Evolutionary conservation across 2,329 filamentous ascomycete species (phyloP), one percentile per base, ranked within the genome.

Genomic region (Volutella citrinella): DNA sequence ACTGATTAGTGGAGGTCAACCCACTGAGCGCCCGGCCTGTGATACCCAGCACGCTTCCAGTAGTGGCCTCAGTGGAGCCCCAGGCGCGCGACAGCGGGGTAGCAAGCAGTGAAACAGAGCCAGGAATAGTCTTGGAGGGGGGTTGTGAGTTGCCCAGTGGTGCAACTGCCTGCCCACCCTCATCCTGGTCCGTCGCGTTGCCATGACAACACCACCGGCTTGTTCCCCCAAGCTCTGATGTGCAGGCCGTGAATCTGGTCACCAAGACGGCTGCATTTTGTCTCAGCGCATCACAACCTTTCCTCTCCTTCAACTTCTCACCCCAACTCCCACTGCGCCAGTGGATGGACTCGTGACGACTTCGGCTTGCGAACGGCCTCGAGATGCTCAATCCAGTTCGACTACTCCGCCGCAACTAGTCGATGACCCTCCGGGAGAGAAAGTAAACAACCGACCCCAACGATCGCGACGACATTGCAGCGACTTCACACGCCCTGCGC

Each of bases 371-470:
- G 45, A 36, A 38, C 32, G 40, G 42, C 34, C 48, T 45, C 49
- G 49, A 39, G 46, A 53, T 53, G 50, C 48, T 43, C 46, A 43
- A 38, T 27, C 36, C 36, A 33, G 30, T 33, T 38, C 37, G 33
- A 51, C 46, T 30, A 51, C 37, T 46, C 36, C 35, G 22, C 34
- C 27, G 40, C n/a, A n/a, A n/a, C 49, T 40, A 32, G 50, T 53
- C 46, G 38, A 53, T 52, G 49, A 53, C 48, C 48, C 30, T 18
- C 19, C 34, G 48, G 33, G 44, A 53, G 46, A 51, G 50, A 49
- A 53, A 52, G 46, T 53, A 53, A 53, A 53, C 50, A 53, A 35
- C 24, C 22, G 40, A 12, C 27, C 34, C 32, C 27, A 19, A 28
- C 30, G 31, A 12, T 42, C 38, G 31, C 48, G 38, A 43, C n/a